phyloP scores from a whole-genome alignment of 1,139 yeast species.

The Candida dubliniensis region DNA sequence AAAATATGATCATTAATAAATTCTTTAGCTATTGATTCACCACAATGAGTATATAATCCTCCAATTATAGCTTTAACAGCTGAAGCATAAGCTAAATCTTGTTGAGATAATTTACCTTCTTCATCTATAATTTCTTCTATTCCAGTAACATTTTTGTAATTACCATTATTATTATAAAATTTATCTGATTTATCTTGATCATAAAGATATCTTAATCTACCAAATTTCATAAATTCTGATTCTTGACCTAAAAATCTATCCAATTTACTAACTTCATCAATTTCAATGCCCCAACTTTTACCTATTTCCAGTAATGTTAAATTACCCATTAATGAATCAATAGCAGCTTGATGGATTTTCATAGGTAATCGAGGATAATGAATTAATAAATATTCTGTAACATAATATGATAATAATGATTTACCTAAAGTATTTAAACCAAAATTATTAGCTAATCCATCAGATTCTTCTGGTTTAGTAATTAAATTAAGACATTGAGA shows the following conservation, averaged over 20 bases:
- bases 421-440: conserved; percentile 85
- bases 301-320: conserved; percentile 66
- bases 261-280: conserved; percentile 62
- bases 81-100: conserved; percentile 47
- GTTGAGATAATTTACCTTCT: conserved; percentile 19
- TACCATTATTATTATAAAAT: conserved; percentile 24
- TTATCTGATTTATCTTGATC: conserved; percentile 26
- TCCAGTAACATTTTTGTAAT: conserved; percentile 42
- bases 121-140: conserved; percentile 31
- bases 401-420: conserved; percentile 71
- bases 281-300: conserved; percentile 83
- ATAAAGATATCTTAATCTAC: conserved; percentile 58
- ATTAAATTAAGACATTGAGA: conserved; percentile 70
- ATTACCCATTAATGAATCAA: conserved; percentile 70
- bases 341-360: conserved; percentile 69
- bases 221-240: conserved; percentile 61
- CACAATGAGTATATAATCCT: conserved; percentile 65
- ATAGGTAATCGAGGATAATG: conserved; percentile 90
- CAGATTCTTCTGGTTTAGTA: conserved; percentile 25
- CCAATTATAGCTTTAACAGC: conserved; percentile 74
- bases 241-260: conserved; percentile 71
- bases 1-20: conserved; percentile 75
- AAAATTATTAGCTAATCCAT: conserved; percentile 64
- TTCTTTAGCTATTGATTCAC: conserved; percentile 57
- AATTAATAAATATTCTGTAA: conserved; percentile 68